Base-by-base conservation (phyloP, 768 basidiomycete genomes). In the Phaffia australis region DNA sequence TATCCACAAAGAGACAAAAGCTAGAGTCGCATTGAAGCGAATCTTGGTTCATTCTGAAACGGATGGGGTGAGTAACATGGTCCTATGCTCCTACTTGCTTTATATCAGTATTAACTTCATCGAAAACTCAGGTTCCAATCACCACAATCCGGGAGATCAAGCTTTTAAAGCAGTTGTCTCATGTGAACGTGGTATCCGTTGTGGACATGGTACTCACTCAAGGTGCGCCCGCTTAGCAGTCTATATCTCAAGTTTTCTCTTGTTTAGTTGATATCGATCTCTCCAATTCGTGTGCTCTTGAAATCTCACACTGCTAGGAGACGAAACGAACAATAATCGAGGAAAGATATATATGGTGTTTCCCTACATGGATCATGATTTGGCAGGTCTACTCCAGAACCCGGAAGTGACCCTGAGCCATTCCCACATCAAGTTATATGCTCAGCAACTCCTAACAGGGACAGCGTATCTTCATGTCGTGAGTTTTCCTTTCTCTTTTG, bases 311-410 rank as follows among this genome's bases (percentile, higher is more conserved):
- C 3, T 25, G 16, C 9, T 50, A 67, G 67, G 64, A 15, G 85
- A 86, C 74, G 86, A 80, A 66, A 82, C 81, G 15, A 84, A 83
- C 69, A 84, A 85, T 56, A 74, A 76, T 16, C 84, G 87, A 29
- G 78, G 89, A 63, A 89, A 88, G 4, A 89, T 97, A 18, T 95
- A 89, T 77, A 95, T 98, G 91, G 94, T 97, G 51, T 99, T 98
- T 73, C 95, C 95, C 0, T 99, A 97, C 78, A 98, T 98, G 95
- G 95, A 98, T 73, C 94, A 99, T 73, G 95, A 99, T 77, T 83
- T 99, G 15, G 91, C 94, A 1, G 95, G 95, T 2, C 76, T 98
- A 49, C 78, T 99, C 68, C 89, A 93, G 76, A 97, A 98, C 73
- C 57, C 56, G 42, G 57, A 69, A 5, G 92, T 92, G 66, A 86